Percentiles rank a stretch among this genome's conserved stretches.
Conservation (phyloP, 768 basidiomycete genomes). For the Mycena galopus region DNA sequence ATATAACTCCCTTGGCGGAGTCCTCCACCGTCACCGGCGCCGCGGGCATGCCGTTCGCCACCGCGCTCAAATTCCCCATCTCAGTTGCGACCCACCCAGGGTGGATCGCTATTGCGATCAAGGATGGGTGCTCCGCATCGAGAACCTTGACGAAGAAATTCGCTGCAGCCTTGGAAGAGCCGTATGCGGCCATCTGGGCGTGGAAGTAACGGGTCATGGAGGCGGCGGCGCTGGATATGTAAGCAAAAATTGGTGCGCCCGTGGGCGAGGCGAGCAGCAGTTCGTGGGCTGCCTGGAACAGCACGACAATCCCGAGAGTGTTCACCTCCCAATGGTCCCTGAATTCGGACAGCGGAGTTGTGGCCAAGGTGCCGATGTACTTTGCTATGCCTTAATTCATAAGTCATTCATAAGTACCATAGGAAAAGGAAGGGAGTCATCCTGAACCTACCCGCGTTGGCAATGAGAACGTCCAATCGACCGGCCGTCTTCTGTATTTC, state of each 20-base stretch:
- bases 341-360: background rate
- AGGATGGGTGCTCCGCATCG: background rate
- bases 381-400: background rate
- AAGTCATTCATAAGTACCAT: too few species aligned
- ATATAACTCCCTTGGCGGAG: background rate
- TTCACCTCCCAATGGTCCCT: conserved; percentile 2
- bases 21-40: conserved; percentile 3
- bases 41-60: background rate
- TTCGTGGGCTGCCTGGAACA: conserved; percentile 2
- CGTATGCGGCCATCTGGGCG: background rate
- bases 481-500: conserved; percentile 1
- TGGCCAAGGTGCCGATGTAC: background rate
- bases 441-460: background rate
- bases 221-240: background rate
- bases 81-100: conserved; percentile 11
- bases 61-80: background rate
- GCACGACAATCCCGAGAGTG: background rate
- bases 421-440: too few species aligned
- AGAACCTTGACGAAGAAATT: conserved; percentile 1
- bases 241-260: background rate
- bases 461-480: background rate
- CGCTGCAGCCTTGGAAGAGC: background rate
- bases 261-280: conserved; percentile 6
- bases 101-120: background rate
- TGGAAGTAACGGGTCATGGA: background rate